phyloP scores from a whole-genome alignment of 202 grass and related monocot genomes.

The Schoenoplectus triqueter region DNA sequence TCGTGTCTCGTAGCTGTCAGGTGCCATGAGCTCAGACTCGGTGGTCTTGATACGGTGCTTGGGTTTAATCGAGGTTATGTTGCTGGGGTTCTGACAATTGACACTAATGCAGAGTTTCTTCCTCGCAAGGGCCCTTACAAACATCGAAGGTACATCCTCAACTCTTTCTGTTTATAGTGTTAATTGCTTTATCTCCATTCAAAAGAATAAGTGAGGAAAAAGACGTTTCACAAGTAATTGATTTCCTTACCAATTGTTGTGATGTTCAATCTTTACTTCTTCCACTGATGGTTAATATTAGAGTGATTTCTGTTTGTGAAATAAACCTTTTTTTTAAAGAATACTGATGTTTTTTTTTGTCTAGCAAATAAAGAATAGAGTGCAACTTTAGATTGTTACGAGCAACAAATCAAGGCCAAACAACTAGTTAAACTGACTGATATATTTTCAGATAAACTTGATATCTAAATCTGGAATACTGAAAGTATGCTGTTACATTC shows the following conservation, averaged over 20 bases:
- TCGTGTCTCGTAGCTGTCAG: constrained; percentile 78
- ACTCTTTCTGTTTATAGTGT: background rate
- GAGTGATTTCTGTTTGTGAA: background rate
- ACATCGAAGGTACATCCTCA: constrained; percentile 74
- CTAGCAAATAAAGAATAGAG: background rate
- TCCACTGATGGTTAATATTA: background rate
- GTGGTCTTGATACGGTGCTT: constrained; percentile 50
- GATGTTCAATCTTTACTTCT: background rate
- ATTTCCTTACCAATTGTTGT: background rate
- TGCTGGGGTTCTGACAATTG: constrained; percentile 81
- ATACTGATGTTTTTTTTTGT: background rate
- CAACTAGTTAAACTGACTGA: background rate
- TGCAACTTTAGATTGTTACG: background rate
- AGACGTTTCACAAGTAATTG: background rate
- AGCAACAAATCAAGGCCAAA: too few relatives aligned
- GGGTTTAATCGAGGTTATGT: constrained; percentile 53
- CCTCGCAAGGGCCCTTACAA: constrained; percentile 74
- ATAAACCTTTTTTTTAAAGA: background rate
- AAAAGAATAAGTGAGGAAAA: background rate
- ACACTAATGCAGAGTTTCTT: constrained; percentile 82
- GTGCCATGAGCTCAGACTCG: constrained; percentile 49
- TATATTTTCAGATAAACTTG: background rate
- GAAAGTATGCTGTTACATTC: background rate
- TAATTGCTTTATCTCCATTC: constrained; percentile 12
- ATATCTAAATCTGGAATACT: background rate